Evolutionary conservation across 2,329 filamentous ascomycete species (phyloP), one percentile per base, ranked within the genome.

Genomic region (Hymenoscyphus scutula): DNA sequence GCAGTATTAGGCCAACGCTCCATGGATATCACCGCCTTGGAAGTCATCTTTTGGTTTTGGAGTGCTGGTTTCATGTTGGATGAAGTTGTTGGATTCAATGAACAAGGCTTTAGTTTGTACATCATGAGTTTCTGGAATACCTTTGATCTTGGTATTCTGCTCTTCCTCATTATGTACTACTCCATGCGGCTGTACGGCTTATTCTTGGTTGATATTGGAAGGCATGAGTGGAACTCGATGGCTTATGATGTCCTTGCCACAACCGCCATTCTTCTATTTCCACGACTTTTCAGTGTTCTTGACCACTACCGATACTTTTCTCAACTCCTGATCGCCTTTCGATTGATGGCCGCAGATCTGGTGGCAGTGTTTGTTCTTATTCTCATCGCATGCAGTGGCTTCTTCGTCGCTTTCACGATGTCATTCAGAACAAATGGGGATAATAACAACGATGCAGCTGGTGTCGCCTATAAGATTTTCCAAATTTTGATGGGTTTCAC

Each of bases 91-190:
- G 93, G 93, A 11, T 97, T 97, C 80, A 97, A 93, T 68, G 94
- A 98, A 75, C 92, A 97, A 76, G 94, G 94, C 2, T 97, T 97
- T 74, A 93, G 92, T 41, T 84, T 98, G 32, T 98, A 97, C 77
- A 91, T 97, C 72, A 94, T 97, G 87, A 96, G 92, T 74, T 95
- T 97, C 75, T 97, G 94, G 94, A 97, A 97, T 75, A 86, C 93
- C 41, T 97, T 97, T 75, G 94, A 97, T 73, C 80, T 97, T 41
- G 93, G 93, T 8, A 97, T 97, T 59, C 78, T 97, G 59, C 78
- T 96, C 27, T 80, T 97, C 64, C 86, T 97, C 69, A 87, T 96
- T 70, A 84, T 91, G 61, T 97, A 97, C 79, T 96, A 97, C 74
- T 90, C 90, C 71, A 87, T 97, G 79, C 87, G 94, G 61, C 82